Conservation (phyloP, 2,329 filamentous ascomycete species). For the Tricladium varicosporioides region DNA sequence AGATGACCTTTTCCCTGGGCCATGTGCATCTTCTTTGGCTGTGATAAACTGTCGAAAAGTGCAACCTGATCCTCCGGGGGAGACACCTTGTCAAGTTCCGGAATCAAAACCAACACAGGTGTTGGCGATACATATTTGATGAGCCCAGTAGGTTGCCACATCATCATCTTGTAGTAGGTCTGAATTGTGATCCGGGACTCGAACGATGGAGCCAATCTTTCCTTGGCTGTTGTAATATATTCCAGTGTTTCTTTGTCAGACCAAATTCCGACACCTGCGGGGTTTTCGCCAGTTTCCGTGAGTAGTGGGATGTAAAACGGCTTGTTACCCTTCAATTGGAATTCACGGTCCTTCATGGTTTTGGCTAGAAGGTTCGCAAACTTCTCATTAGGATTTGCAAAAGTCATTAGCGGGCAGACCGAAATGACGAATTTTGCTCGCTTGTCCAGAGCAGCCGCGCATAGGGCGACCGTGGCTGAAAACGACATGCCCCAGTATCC, state of each 20-base stretch:
- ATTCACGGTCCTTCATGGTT: slow-evolving; percentile 38
- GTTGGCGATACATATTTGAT: slow-evolving; percentile 21
- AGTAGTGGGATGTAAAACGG: slow-evolving; percentile 39
- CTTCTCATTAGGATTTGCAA: slow-evolving; percentile 7
- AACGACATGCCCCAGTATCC: slow-evolving; percentile 38
- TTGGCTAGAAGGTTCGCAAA: slow-evolving; percentile 29
- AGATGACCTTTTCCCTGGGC: slow-evolving; percentile 20
- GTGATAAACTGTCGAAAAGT: slow-evolving; percentile 8
- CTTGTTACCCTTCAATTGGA: slow-evolving; percentile 38
- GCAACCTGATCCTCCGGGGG: slow-evolving; percentile 33
- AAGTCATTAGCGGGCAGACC: slow-evolving; percentile 15
- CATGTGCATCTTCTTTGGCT: slow-evolving; percentile 15
- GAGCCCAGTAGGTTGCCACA: slow-evolving; percentile 25
- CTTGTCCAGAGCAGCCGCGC: slow-evolving; percentile 38
- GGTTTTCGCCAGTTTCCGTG: slow-evolving; percentile 37
- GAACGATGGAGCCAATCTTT: slow-evolving; percentile 11
- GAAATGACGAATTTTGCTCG: slow-evolving; percentile 38
- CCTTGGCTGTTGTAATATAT: slow-evolving; percentile 13
- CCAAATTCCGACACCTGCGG: slow-evolving; percentile 34
- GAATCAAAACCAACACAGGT: slow-evolving; percentile 29
- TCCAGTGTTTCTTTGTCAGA: slow-evolving; percentile 11
- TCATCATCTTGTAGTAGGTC: slow-evolving; percentile 33
- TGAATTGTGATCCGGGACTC: slow-evolving; percentile 31
- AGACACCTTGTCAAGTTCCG: slow-evolving; percentile 29
- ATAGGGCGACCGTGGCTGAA: slow-evolving; percentile 38